A percentile compares a stretch with the other conserved stretches of the same genome.
phyloP scores from a whole-genome alignment of 2,329 filamentous ascomycete species.

The Penicillium sp. region DNA sequence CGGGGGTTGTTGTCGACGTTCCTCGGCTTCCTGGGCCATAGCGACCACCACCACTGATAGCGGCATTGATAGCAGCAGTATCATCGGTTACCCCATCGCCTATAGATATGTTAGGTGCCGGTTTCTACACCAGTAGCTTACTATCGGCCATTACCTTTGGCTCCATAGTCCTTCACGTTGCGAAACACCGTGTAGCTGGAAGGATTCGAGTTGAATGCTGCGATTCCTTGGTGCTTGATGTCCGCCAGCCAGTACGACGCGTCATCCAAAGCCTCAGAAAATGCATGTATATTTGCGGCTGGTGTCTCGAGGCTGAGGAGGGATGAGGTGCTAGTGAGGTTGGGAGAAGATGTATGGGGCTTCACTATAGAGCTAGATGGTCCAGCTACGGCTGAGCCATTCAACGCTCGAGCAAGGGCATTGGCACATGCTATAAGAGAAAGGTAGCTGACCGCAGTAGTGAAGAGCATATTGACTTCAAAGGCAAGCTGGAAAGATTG shows the following conservation, averaged over 20 bases:
- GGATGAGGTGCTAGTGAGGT: slow-evolving; percentile 8
- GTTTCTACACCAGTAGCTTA: slow-evolving; percentile 40
- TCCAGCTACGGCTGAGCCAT: slow-evolving; percentile 19
- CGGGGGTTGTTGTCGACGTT: slow-evolving; percentile 50
- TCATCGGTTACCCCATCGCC: slow-evolving; percentile 52
- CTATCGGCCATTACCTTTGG: slow-evolving; percentile 19
- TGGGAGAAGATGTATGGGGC: slow-evolving; percentile 17
- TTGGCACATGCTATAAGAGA: slow-evolving; percentile 19
- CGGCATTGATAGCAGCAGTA: slow-evolving; percentile 52
- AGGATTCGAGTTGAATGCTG: slow-evolving; percentile 26
- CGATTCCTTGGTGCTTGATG: slow-evolving; percentile 32
- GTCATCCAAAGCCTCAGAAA: slow-evolving; percentile 11
- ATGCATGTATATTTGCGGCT: background rate
- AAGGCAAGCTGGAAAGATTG: slow-evolving; percentile 1
- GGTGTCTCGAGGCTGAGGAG: background rate
- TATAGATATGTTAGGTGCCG: slow-evolving; percentile 15
- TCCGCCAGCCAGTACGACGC: slow-evolving; percentile 31
- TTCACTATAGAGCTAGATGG: slow-evolving; percentile 14
- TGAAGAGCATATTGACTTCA: slow-evolving; percentile 16
- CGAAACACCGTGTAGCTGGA: slow-evolving; percentile 27
- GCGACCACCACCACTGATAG: slow-evolving; percentile 45
- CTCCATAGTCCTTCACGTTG: slow-evolving; percentile 33
- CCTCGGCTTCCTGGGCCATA: slow-evolving; percentile 41
- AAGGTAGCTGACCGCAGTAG: slow-evolving; percentile 9
- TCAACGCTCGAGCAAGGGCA: slow-evolving; percentile 10